phyloP scores from a whole-genome alignment of 129 eudicot species.

The Tanacetum coccineum region DNA sequence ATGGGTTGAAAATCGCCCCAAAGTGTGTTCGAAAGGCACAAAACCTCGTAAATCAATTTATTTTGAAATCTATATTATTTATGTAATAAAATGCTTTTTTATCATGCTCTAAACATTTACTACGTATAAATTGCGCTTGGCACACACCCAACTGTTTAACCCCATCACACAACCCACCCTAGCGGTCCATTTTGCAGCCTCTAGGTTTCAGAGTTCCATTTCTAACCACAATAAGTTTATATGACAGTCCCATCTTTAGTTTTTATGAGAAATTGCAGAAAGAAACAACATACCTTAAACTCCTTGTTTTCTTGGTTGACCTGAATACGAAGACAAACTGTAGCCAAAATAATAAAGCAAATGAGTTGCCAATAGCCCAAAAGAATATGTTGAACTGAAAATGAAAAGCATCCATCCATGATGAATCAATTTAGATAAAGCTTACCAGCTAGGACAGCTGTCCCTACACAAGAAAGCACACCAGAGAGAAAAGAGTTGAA shows the following conservation, averaged over 20 bases:
- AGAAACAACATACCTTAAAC: conserved; percentile 55
- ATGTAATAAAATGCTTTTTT: too few species aligned
- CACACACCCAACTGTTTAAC: too few species aligned
- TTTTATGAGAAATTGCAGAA: conserved; percentile 15
- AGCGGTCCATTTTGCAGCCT: not conserved
- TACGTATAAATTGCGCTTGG: too few species aligned
- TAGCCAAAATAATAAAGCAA: conserved; percentile 14
- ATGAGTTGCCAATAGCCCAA: conserved; percentile 14
- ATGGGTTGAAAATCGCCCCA: too few species aligned
- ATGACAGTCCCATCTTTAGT: not conserved
- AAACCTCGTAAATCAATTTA: too few species aligned
- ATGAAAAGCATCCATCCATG: not conserved
- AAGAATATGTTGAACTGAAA: not conserved
- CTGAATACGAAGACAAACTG: conserved; percentile 87
- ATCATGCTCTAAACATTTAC: too few species aligned
- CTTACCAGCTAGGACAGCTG: conserved; percentile 96
- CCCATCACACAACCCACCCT: not conserved
- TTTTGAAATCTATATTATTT: too few species aligned
- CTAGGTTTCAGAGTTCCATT: not conserved
- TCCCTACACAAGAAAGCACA: conserved; percentile 80
- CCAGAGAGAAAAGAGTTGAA: conserved; percentile 90
- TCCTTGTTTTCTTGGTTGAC: conserved; percentile 94
- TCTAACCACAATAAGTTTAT: not conserved
- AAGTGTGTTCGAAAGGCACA: too few species aligned
- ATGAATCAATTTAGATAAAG: not conserved